A percentile compares a stretch with the other conserved stretches of the same genome.
These are phyloP conservation scores for Cylindrodendrum hubeiense DNA, from an alignment of 2,329 filamentous ascomycete genomes.

Conservation along the genomic window DNA sequence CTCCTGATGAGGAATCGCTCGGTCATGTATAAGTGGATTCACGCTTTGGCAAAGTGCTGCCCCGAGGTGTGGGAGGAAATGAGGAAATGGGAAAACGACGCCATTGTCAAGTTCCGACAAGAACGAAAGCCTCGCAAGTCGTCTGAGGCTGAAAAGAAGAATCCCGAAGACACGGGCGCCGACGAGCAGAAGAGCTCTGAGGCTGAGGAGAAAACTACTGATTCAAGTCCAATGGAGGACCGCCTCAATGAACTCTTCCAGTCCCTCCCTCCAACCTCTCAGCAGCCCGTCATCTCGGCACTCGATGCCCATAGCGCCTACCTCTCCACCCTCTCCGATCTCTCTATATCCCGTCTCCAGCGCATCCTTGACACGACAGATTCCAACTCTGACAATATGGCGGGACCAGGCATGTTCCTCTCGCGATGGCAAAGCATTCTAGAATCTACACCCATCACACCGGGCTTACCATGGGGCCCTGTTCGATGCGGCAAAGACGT, in stretches of 20 bases:
- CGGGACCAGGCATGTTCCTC: constrained; percentile 79
- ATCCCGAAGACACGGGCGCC: background rate
- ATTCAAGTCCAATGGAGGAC: constrained; percentile 52
- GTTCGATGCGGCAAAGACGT: constrained; percentile 67
- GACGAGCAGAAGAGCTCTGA: constrained; percentile 40
- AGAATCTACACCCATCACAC: constrained; percentile 77
- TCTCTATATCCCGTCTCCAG: constrained; percentile 68
- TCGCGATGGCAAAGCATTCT: constrained; percentile 79
- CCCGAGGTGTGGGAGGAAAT: constrained; percentile 74
- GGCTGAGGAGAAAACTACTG: constrained; percentile 47
- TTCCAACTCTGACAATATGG: constrained; percentile 51
- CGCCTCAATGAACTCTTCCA: constrained; percentile 57
- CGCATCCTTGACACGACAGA: constrained; percentile 62
- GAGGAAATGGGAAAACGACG: constrained; percentile 69
- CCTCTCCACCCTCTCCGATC: constrained; percentile 64
- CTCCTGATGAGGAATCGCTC: constrained; percentile 74
- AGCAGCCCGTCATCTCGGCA: constrained; percentile 58
- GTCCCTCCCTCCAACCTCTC: constrained; percentile 60
- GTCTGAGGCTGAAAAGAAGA: background rate
- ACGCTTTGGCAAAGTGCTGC: constrained; percentile 76
- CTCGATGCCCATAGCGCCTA: constrained; percentile 73
- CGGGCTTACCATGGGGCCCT: constrained; percentile 63
- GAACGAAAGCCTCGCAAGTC: constrained; percentile 18
- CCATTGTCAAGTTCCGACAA: constrained; percentile 67
- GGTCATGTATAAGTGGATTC: constrained; percentile 77